Percentiles rank a stretch among this genome's conserved stretches.
Conservation (phyloP, 306 rosid species). For the Malus orientalis region DNA sequence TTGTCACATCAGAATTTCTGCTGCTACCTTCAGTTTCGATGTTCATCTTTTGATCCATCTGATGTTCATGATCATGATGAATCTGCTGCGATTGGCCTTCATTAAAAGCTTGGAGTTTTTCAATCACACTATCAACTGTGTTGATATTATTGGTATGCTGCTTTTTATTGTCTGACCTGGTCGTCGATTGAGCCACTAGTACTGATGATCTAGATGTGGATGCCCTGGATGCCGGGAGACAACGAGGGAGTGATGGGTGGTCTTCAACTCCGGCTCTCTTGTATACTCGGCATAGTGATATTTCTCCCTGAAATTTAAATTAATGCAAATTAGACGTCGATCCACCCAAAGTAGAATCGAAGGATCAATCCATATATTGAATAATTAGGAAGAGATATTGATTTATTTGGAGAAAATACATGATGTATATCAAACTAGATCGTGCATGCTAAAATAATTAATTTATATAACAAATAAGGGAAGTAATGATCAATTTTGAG, state of each 20-base stretch:
- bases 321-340: background rate
- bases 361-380: background rate
- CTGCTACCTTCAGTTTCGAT: conserved; percentile 38
- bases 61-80: background rate
- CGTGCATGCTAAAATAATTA: background rate
- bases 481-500: background rate
- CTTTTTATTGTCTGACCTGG: conserved; percentile 16
- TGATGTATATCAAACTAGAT: background rate
- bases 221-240: conserved; percentile 49
- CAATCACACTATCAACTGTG: conserved; percentile 25
- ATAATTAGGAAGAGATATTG: background rate
- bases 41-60: conserved; percentile 23
- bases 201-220: conserved; percentile 33
- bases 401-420: background rate
- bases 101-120: conserved; percentile 29
- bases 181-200: conserved; percentile 12
- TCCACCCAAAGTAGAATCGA: background rate
- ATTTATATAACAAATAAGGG: background rate
- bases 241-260: conserved; percentile 83
- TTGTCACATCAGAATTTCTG: conserved; percentile 25
- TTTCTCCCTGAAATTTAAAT: conserved; percentile 52
- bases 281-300: conserved; percentile 90
- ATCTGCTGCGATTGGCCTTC: conserved; percentile 19
- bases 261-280: conserved; percentile 97
- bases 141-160: conserved; percentile 9